These are phyloP conservation scores for Rhazya stricta DNA, from an alignment of 257 asterid genomes.

Conservation along the genomic window DNA sequence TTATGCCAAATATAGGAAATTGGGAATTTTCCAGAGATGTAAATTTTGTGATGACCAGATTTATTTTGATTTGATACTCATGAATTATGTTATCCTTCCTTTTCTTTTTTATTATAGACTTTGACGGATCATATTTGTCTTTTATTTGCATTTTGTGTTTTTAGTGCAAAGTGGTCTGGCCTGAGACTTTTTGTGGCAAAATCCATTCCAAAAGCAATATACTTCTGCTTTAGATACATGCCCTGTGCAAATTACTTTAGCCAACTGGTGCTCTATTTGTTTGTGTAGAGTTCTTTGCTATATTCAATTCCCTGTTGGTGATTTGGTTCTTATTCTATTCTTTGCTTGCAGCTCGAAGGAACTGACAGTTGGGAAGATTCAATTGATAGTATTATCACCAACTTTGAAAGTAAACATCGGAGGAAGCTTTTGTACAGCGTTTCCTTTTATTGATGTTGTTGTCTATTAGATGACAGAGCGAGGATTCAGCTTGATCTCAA, in stretches of 20 bases:
- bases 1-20: not conserved
- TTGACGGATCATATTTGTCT: not conserved
- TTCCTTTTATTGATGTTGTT: constrained; percentile 5
- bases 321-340: not conserved
- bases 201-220: no score
- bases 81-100: not conserved
- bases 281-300: not conserved
- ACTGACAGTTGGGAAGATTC: constrained; percentile 9
- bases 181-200: no score
- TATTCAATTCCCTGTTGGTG: not conserved
- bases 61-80: not conserved
- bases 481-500: not conserved
- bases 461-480: not conserved
- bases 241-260: not conserved
- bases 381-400: constrained; percentile 3
- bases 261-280: not conserved
- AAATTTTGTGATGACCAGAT: not conserved
- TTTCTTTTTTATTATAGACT: no score
- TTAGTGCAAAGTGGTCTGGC: no score
- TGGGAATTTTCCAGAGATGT: not conserved
- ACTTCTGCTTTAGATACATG: no score
- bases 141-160: not conserved
- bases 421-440: constrained; percentile 8
- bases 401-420: constrained; percentile 10
- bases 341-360: constrained; percentile 9